Evolutionary conservation across 2,329 filamentous ascomycete genomes (phyloP), one percentile per base, ranked within the genome.

Genomic region (Rhinocladiella similis): DNA sequence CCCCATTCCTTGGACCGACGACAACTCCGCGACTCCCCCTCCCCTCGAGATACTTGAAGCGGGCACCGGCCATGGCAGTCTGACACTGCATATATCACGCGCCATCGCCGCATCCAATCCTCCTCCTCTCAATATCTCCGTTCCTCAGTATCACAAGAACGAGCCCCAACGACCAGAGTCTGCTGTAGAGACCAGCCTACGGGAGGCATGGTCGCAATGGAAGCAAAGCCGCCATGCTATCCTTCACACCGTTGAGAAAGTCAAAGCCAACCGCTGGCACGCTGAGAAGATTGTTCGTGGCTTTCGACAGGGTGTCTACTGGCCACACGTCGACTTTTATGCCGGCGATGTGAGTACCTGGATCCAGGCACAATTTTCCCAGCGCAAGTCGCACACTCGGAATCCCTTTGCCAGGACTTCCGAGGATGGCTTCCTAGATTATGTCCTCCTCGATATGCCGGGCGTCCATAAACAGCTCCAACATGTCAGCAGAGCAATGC

Each of bases 41-140:
- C 82, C 80, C 0, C 70, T 92, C 12, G 88, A 93, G 68, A 89
- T 94, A 43, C 85, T 94, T 50, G 90, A 94, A 72, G 89, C 89
- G 46, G 90, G 90, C 14, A 94, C 90, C 3, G 90, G 90, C n/a
- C 89, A 92, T 77, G 90, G 90, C 56, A 86, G 87, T 33, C 73
- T 94, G 56, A 93, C 89, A 0, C 72, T 94, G 3, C 83, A 92
- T 67, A 78, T 94, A 19, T 85, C 89, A 27, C 82, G 88, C 50
- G 88, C 89, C 2, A 83, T 94, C 45, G 87, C 92, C 68, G 89
- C 84, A 16, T 92, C 92, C 66, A 74, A 82, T 1, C 73, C 80
- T 5, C 78, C 80, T 0, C 56, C 56, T 43, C 53, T 49, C 66
- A 70, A 13, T 69, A 79, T 14, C 76, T 77, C 27, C 59, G 36